Evolutionary conservation across 2,329 filamentous ascomycete species (phyloP).

Genomic region (Ceratocystis albifundus): DNA sequence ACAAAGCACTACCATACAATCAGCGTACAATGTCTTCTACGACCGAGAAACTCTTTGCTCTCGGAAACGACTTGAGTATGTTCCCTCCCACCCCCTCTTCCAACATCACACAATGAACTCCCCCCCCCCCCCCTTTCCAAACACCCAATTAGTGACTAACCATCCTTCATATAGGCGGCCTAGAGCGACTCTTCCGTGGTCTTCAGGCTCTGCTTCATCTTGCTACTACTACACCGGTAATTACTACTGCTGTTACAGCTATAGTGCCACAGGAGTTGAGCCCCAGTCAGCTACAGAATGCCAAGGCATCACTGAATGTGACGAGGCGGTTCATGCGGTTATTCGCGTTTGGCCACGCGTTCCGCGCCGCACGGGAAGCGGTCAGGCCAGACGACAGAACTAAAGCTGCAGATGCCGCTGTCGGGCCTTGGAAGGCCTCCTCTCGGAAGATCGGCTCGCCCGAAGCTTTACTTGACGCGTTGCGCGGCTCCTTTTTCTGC

Average conservation of each 20-base stretch:
- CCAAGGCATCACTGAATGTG: slow-evolving; percentile 37
- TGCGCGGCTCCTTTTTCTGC: slow-evolving; percentile 49
- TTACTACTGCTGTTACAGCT: slow-evolving; percentile 30
- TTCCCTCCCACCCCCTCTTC: background rate
- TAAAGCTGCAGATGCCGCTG: background rate
- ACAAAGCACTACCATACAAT: background rate
- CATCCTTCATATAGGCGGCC: slow-evolving; percentile 37
- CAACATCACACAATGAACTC: background rate
- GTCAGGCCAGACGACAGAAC: slow-evolving; percentile 19
- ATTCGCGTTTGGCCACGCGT: slow-evolving; percentile 55
- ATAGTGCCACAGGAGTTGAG: background rate
- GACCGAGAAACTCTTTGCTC: slow-evolving; percentile 30
- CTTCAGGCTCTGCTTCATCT: slow-evolving; percentile 43
- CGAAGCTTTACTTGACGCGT: slow-evolving; percentile 36
- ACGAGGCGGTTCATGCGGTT: slow-evolving; percentile 53
- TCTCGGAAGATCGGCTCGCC: background rate
- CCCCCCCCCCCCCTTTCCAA: slow-evolving; percentile 26
- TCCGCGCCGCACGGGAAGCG: slow-evolving; percentile 30
- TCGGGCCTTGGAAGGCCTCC: background rate
- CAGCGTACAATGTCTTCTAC: slow-evolving; percentile 12
- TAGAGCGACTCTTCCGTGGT: slow-evolving; percentile 50
- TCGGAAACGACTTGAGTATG: slow-evolving; percentile 39
- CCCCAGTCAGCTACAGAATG: slow-evolving; percentile 28
- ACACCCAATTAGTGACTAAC: slow-evolving; percentile 39
- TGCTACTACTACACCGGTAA: slow-evolving; percentile 35